Conservation (phyloP, 2,329 filamentous ascomycete genomes). For the Magnaporthiopsis poae region DNA sequence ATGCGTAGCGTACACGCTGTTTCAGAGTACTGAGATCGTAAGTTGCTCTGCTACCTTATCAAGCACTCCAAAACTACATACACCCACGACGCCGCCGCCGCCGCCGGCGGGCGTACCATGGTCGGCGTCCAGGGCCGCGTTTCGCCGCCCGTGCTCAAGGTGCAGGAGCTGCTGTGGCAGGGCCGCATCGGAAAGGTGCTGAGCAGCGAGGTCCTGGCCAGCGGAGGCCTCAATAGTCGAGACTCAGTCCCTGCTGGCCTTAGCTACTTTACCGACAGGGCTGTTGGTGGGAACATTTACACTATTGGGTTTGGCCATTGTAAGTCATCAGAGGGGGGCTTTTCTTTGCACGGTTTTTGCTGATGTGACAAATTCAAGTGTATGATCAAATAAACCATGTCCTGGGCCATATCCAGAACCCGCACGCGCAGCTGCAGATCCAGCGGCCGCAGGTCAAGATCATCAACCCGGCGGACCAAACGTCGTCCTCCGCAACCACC, state of each 20-base stretch:
- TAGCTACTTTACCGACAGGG: conserved; percentile 38
- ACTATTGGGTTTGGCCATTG: conserved; percentile 34
- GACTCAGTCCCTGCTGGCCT: conserved; percentile 24
- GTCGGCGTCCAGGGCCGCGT: conserved; percentile 43
- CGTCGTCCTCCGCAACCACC: conserved; percentile 11
- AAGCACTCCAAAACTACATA: no score
- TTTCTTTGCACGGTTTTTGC: conserved; percentile 5
- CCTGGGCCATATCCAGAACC: conserved; percentile 33
- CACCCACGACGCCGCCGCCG: conserved; percentile 21
- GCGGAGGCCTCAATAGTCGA: conserved; percentile 26
- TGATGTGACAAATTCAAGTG: conserved; percentile 21
- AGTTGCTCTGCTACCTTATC: no score
- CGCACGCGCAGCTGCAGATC: conserved; percentile 32
- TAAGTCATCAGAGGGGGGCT: conserved; percentile 18
- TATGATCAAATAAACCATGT: conserved; percentile 36
- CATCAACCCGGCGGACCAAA: conserved; percentile 14
- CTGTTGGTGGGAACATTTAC: conserved; percentile 35
- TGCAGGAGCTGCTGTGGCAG: conserved; percentile 33
- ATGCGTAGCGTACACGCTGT: no score
- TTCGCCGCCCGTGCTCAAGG: conserved; percentile 31
- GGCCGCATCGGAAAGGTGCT: conserved; percentile 42
- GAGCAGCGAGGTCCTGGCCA: conserved; percentile 35
- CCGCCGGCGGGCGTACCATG: conserved; percentile 28
- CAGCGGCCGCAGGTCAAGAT: conserved; percentile 32
- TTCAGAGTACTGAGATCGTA: no score